These are phyloP conservation scores for Umbelopsis vinacea DNA, from an alignment of 192 early-diverging fungal species.

Conservation along the genomic window DNA sequence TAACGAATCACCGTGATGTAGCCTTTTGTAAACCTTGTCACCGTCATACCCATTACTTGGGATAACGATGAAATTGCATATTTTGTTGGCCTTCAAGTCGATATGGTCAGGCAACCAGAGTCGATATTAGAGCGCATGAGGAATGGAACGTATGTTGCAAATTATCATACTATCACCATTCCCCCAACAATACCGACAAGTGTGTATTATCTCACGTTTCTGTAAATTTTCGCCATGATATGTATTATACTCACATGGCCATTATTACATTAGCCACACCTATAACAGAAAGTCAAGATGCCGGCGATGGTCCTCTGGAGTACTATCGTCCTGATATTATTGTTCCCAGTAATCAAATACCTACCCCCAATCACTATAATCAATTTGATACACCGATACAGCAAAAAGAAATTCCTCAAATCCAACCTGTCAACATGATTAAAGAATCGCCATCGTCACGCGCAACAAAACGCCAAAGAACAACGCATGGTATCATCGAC, in stretches of 20 bases:
- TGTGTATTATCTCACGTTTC: background rate
- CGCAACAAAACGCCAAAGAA: background rate
- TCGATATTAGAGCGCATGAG: conserved; percentile 66
- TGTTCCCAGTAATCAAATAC: background rate
- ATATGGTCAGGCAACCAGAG: conserved; percentile 73
- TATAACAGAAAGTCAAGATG: conserved; percentile 1
- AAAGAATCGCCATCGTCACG: background rate
- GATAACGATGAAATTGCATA: conserved; percentile 57
- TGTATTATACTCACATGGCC: background rate
- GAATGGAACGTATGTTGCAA: conserved; percentile 60
- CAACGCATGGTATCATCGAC: background rate
- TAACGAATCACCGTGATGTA: background rate
- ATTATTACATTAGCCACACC: background rate
- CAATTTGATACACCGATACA: background rate
- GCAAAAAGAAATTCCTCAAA: too few relatives aligned
- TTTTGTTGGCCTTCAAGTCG: conserved; percentile 72
- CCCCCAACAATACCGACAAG: conserved; percentile 38
- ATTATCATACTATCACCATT: conserved; percentile 49
- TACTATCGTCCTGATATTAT: conserved; percentile 25
- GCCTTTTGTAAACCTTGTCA: conserved; percentile 73
- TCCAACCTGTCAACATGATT: background rate
- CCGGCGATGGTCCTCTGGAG: conserved; percentile 17
- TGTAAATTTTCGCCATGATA: too few relatives aligned
- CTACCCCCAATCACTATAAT: background rate
- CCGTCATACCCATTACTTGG: conserved; percentile 62